Conservation (phyloP, 2,329 filamentous ascomycete genomes). For the Leptographium radiaticola region DNA sequence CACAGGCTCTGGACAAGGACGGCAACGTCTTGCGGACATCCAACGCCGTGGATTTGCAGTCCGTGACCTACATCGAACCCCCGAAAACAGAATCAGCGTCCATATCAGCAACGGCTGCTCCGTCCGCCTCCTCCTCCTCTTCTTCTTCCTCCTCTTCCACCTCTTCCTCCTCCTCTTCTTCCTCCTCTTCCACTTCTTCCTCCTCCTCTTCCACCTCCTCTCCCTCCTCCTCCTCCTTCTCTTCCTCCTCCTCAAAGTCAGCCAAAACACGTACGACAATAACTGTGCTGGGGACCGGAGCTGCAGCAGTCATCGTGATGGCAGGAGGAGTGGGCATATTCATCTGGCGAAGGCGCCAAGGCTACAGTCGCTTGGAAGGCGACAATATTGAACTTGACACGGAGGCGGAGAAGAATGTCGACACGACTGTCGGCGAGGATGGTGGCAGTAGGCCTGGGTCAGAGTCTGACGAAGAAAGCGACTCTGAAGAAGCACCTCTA, state of each 20-base stretch:
- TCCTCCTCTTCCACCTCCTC: too few relatives aligned
- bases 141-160: too few relatives aligned
- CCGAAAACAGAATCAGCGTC: too few relatives aligned
- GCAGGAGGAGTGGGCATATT: background rate
- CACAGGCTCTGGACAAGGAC: slow-evolving; percentile 4
- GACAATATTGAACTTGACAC: background rate
- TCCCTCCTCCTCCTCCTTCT: too few relatives aligned
- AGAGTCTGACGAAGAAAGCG: background rate
- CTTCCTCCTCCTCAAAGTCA: too few relatives aligned
- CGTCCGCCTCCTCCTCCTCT: too few relatives aligned
- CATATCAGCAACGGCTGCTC: too few relatives aligned
- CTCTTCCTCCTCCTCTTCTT: too few relatives aligned
- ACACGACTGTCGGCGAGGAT: background rate
- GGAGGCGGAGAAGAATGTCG: background rate
- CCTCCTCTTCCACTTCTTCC: too few relatives aligned
- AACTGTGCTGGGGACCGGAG: background rate
- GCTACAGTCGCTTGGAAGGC: background rate
- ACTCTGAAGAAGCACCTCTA: background rate
- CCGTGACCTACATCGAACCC: background rate
- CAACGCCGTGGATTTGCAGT: background rate
- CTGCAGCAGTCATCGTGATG: background rate
- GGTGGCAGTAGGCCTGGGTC: background rate
- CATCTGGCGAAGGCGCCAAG: background rate
- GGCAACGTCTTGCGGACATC: background rate
- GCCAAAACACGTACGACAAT: background rate